Evolutionary conservation across 352 stramenopile genomes (phyloP).

Genomic region (Elongisporangium prolatum): DNA sequence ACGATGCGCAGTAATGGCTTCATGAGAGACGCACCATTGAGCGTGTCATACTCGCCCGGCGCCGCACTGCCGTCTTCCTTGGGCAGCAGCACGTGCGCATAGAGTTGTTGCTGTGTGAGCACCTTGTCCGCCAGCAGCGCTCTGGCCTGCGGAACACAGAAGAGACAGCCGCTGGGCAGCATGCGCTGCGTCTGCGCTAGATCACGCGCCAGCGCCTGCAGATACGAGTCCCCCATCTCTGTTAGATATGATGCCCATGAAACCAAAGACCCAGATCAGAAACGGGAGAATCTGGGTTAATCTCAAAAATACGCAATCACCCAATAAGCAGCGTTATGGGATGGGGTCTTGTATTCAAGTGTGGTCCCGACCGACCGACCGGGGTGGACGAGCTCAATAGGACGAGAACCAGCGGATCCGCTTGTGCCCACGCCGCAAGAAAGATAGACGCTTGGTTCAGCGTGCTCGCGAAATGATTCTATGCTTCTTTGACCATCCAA

Average conservation of each 20-base stretch:
- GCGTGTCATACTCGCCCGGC: slow-evolving; percentile 55
- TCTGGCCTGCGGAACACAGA: slow-evolving; percentile 64
- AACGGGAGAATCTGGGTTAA: too few species aligned
- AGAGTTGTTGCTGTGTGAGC: slow-evolving; percentile 37
- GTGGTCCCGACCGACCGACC: slow-evolving; percentile 16
- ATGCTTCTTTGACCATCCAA: too few species aligned
- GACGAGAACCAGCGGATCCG: slow-evolving; percentile 72
- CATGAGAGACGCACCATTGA: slow-evolving; percentile 37
- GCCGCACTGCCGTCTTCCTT: slow-evolving; percentile 11
- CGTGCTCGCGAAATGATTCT: too few species aligned
- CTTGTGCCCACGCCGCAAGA: slow-evolving; percentile 62
- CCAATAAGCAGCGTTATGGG: slow-evolving; percentile 73
- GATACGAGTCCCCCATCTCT: slow-evolving; percentile 39
- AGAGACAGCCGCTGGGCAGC: slow-evolving; percentile 39
- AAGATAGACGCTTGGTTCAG: slow-evolving; percentile 67
- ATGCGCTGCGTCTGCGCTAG: slow-evolving; percentile 50
- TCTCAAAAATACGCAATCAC: slow-evolving; percentile 25
- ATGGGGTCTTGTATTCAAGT: too few species aligned
- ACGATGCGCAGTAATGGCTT: neutral
- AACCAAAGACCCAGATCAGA: too few species aligned
- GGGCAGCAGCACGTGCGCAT: slow-evolving; percentile 54
- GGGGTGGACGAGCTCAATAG: slow-evolving; percentile 64
- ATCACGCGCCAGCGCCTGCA: slow-evolving; percentile 32
- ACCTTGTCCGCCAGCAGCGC: slow-evolving; percentile 40
- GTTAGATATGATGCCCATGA: too few species aligned